Percentiles rank a stretch among this genome's conserved stretches.
phyloP scores from a whole-genome alignment of 352 stramenopile species.

The Aphanomyces cochlioides region DNA sequence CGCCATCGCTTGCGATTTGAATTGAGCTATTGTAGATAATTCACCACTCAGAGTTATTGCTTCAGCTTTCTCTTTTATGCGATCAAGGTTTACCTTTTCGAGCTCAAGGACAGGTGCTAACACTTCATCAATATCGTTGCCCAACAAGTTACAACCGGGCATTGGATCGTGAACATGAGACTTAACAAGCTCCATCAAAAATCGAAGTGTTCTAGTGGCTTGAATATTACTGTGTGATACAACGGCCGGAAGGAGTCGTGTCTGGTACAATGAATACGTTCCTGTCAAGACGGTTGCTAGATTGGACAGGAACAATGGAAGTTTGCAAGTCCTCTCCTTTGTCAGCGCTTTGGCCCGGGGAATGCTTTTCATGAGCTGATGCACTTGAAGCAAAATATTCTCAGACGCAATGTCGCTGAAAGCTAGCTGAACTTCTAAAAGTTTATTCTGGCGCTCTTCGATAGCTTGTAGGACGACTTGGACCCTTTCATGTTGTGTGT shows the following conservation, averaged over 20 bases:
- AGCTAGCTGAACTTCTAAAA: conserved; percentile 16
- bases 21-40: background rate
- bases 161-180: conserved; percentile 6
- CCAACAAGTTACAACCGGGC: background rate
- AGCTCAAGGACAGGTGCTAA: background rate
- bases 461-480: conserved; percentile 20
- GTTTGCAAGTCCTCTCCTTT: conserved; percentile 24
- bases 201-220: conserved; percentile 1
- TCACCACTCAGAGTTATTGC: background rate
- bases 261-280: conserved; percentile 2
- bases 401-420: conserved; percentile 19
- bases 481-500: conserved; percentile 9
- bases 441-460: conserved; percentile 17
- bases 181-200: conserved; percentile 22
- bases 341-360: conserved; percentile 1
- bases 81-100: conserved; percentile 27
- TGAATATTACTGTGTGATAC: conserved; percentile 1
- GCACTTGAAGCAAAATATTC: background rate
- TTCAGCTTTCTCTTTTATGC: background rate
- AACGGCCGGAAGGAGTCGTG: background rate
- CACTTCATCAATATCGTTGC: background rate
- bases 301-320: conserved; percentile 20
- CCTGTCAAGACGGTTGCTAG: conserved; percentile 4
- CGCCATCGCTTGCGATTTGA: background rate
- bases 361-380: background rate